Conservation (phyloP, 345 rosid species). For the Melaleuca alternifolia region DNA sequence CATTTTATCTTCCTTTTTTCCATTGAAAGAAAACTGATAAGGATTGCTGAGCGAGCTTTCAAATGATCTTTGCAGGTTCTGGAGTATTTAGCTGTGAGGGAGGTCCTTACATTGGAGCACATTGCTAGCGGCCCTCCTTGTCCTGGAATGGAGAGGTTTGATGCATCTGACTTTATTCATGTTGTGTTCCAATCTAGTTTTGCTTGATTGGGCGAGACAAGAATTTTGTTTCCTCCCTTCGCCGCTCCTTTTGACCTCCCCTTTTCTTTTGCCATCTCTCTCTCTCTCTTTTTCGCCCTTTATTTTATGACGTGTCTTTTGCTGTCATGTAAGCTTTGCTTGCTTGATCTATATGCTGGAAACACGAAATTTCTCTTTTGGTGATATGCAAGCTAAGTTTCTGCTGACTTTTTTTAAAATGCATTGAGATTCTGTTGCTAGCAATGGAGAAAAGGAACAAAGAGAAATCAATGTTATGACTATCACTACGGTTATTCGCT, state of each 20-base stretch:
- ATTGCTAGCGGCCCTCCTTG: constrained; percentile 78
- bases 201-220: background rate
- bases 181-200: background rate
- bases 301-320: background rate
- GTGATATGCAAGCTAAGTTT: background rate
- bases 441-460: background rate
- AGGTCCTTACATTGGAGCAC: constrained; percentile 71
- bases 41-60: background rate
- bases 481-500: background rate
- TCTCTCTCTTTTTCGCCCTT: background rate
- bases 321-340: background rate
- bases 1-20: background rate
- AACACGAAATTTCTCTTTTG: background rate
- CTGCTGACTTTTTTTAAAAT: background rate
- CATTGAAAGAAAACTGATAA: background rate
- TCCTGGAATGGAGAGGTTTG: constrained; percentile 82
- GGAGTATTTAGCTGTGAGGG: constrained; percentile 75
- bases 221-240: background rate
- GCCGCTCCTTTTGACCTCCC: no score
- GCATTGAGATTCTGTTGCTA: background rate
- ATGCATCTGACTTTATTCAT: background rate
- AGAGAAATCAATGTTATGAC: background rate
- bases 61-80: constrained; percentile 50
- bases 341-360: background rate
- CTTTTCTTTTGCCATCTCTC: no score